These are phyloP conservation scores for Amanita rimosa DNA, from an alignment of 768 basidiomycete genomes.

Conservation along the genomic window DNA sequence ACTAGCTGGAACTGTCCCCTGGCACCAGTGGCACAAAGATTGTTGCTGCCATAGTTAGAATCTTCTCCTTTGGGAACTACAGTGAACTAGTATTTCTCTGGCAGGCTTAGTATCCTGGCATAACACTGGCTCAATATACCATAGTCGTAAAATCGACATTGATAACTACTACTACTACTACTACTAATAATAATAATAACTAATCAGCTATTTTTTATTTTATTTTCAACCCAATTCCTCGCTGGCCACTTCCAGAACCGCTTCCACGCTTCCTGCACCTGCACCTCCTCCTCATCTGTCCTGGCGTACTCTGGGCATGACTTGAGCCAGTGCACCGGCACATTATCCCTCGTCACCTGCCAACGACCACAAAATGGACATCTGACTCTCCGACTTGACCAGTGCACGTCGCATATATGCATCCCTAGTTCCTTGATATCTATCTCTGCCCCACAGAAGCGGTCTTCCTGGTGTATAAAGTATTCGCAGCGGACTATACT, in stretches of 20 bases:
- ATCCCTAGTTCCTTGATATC: neutral
- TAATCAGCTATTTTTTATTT: no score
- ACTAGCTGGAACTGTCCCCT: no score
- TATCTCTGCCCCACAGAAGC: neutral
- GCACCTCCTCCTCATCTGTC: neutral
- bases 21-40: no score
- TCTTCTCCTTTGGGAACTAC: no score
- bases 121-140: no score
- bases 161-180: no score
- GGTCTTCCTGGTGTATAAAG: neutral
- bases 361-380: slow-evolving; percentile 1
- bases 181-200: no score
- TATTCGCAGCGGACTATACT: neutral
- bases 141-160: no score
- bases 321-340: neutral
- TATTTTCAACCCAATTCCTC: neutral
- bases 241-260: slow-evolving; percentile 1
- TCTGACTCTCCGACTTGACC: neutral
- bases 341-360: neutral
- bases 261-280: neutral
- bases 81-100: no score
- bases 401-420: neutral
- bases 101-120: no score
- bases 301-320: neutral
- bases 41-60: no score